Evolutionary conservation across 1,284 basidiomycete genomes (phyloP).

Genomic region (Microbotryomycetes sp.): DNA sequence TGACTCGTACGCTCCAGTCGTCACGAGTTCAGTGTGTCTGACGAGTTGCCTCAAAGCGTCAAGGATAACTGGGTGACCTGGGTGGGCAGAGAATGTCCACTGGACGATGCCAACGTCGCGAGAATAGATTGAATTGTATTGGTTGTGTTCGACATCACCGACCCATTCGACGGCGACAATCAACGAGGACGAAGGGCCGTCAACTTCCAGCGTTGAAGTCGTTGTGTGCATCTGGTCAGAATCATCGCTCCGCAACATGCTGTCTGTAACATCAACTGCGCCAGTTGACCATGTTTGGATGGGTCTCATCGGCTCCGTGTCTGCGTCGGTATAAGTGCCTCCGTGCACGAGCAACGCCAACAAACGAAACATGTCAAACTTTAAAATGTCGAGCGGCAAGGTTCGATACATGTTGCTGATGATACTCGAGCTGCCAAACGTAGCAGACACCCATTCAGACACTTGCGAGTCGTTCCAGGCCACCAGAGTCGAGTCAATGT

Average conservation of each 20-base stretch:
- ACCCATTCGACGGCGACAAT: constrained; percentile 16
- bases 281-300: constrained; percentile 27
- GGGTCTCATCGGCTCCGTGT: constrained; percentile 34
- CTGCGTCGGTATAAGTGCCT: constrained; percentile 38
- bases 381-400: constrained; percentile 12
- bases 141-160: background rate
- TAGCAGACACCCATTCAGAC: background rate
- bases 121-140: constrained; percentile 26
- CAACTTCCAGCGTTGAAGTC: no score
- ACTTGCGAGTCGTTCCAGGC: constrained; percentile 1
- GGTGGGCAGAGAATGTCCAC: constrained; percentile 36
- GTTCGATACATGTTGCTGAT: background rate
- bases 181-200: constrained; percentile 21
- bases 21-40: constrained; percentile 10
- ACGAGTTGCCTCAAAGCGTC: constrained; percentile 35
- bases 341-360: constrained; percentile 36
- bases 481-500: background rate
- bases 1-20: constrained; percentile 2
- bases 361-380: constrained; percentile 12
- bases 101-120: constrained; percentile 36
- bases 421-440: background rate
- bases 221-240: constrained; percentile 22
- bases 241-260: constrained; percentile 4
- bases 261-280: background rate
- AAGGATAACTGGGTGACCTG: constrained; percentile 36